Evolutionary conservation across 495 filamentous ascomycete genomes (phyloP), one percentile per base, ranked within the genome.

Genomic region (Aspergillus incahuasiensis): DNA sequence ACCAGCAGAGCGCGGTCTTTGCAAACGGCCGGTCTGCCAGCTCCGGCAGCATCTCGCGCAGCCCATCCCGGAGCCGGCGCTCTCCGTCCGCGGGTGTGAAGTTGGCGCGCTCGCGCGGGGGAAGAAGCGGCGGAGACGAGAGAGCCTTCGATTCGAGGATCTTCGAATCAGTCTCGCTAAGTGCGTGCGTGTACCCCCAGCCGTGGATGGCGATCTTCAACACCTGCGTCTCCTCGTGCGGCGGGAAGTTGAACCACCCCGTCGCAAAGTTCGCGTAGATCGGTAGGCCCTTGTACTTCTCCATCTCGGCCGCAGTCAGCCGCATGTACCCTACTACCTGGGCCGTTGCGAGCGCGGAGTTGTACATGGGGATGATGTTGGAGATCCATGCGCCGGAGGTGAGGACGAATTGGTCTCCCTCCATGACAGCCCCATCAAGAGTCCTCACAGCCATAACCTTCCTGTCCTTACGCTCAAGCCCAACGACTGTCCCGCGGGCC

Each of bases 1-100:
- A 92, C 87, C 87, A 92, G 63, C 90, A 96, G 15, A 95, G 66
- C 12, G 86, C 76, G 13, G 81, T 85, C 16, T 73, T 71, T 20
- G 72, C 66, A 54, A 89, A 94, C 0, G 80, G 77, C n/a, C 88
- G 64, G 13, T 78, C 66, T 15, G 58, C 70, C 1, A 91, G 64
- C 38, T 75, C 70, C 0, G 88, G 86, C 0, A 88, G 70, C 58
- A 87, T 76, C 50, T 79, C 72, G 3, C 60, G 58, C 8, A 92
- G 64, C 8, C 81, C 83, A 0, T 73, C 61, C n/a, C 81, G 77
- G 18, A 85, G 25, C 25, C 77, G 78, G 6, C 66, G 28, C 41
- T 24, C 24, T 9, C 52, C 42, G 8, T 55, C 52, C 38, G 11
- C 3, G 16, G 38, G 38, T 40, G 38, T 40, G 38, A 13, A 18